These are phyloP conservation scores for Nicotiana obtusifolia DNA, from an alignment of 257 asterid species.

Conservation along the genomic window DNA sequence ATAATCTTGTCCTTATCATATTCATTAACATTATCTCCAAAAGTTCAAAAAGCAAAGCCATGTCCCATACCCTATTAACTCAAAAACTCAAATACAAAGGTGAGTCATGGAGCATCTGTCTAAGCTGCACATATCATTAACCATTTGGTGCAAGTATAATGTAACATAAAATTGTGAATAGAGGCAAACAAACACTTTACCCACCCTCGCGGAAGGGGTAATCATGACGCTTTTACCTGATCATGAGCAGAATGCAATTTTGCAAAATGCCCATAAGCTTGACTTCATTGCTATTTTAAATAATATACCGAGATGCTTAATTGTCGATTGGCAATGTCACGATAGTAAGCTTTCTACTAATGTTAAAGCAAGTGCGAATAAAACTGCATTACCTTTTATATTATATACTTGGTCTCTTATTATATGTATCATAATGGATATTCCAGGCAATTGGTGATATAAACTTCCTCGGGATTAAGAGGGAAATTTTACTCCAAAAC, in stretches of 20 bases:
- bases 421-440: not conserved
- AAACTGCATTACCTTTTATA: not conserved
- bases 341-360: not conserved
- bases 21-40: constrained; percentile 2
- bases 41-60: not conserved
- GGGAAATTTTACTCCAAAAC: not conserved
- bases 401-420: not conserved
- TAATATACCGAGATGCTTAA: not conserved
- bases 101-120: not conserved
- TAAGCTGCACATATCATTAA: not conserved
- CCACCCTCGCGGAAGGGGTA: not conserved
- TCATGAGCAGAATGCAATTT: not conserved
- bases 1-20: not conserved
- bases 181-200: not conserved
- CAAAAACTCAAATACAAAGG: not conserved
- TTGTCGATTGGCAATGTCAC: not conserved
- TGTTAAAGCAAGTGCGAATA: not conserved
- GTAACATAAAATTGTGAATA: not conserved
- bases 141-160: constrained; percentile 3
- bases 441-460: not conserved
- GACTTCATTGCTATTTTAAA: not conserved
- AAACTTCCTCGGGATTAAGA: not conserved
- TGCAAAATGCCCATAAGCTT: not conserved
- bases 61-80: not conserved
- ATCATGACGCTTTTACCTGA: not conserved